phyloP scores from a whole-genome alignment of 139 green algal species.

The Haematococcus sp. region DNA sequence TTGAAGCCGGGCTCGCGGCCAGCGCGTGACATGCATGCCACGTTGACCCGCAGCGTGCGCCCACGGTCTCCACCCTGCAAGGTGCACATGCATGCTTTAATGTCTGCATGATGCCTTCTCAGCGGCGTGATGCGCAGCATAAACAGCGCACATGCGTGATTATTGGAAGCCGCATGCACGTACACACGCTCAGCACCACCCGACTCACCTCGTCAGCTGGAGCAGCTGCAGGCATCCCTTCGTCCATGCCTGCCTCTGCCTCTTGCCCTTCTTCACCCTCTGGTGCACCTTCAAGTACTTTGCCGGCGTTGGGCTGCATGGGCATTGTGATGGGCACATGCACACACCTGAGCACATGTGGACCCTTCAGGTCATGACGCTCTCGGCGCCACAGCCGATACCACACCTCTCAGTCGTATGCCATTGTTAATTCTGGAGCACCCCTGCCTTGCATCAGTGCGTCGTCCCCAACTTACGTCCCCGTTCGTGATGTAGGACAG shows the following conservation, averaged over 20 bases:
- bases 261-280: slow-evolving; percentile 11
- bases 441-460: not conserved
- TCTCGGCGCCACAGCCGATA: too few species aligned
- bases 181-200: too few species aligned
- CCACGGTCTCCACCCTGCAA: slow-evolving; percentile 14
- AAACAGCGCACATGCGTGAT: not conserved
- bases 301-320: slow-evolving; percentile 4
- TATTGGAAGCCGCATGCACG: not conserved
- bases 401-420: too few species aligned
- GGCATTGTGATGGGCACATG: not conserved
- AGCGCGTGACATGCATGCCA: slow-evolving; percentile 74
- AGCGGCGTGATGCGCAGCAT: not conserved
- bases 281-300: not conserved
- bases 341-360: too few species aligned
- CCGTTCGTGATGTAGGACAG: slow-evolving; percentile 51
- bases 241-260: not conserved
- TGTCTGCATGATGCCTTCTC: too few species aligned
- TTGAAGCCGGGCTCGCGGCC: slow-evolving; percentile 77
- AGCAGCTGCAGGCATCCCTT: too few species aligned
- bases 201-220: too few species aligned
- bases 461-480: slow-evolving; percentile 38
- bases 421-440: too few species aligned
- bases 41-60: slow-evolving; percentile 34
- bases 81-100: too few species aligned
- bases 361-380: too few species aligned